These are phyloP conservation scores for Candida dajiaensis DNA, from an alignment of 805 yeast genomes.

Conservation along the genomic window DNA sequence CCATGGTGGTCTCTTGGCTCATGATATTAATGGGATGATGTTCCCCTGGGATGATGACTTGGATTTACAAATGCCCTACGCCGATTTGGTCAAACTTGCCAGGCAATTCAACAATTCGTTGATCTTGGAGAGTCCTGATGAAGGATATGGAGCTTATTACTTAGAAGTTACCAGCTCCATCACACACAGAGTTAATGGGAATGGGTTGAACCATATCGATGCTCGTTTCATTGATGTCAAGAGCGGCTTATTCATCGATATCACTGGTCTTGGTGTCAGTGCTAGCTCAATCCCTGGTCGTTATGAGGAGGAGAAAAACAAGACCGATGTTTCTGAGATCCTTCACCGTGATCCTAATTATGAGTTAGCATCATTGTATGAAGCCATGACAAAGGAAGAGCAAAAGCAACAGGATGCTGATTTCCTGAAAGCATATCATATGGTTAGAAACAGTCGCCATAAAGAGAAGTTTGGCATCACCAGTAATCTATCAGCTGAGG, in stretches of 20 bases:
- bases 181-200: slow-evolving; percentile 50
- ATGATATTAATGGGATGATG: slow-evolving; percentile 51
- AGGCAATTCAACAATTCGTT: slow-evolving; percentile 41
- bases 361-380: background rate
- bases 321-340: background rate
- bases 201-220: slow-evolving; percentile 60
- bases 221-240: slow-evolving; percentile 69
- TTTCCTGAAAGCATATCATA: slow-evolving; percentile 7
- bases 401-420: slow-evolving; percentile 4
- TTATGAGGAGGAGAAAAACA: slow-evolving; percentile 2
- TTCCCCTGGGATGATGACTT: slow-evolving; percentile 59
- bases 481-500: slow-evolving; percentile 18
- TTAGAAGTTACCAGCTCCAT: slow-evolving; percentile 38
- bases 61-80: slow-evolving; percentile 50
- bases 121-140: slow-evolving; percentile 34
- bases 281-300: slow-evolving; percentile 10
- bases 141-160: slow-evolving; percentile 45
- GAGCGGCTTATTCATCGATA: slow-evolving; percentile 66
- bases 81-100: slow-evolving; percentile 36
- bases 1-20: slow-evolving; percentile 52
- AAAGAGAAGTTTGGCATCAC: slow-evolving; percentile 9
- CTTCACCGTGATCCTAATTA: slow-evolving; percentile 1
- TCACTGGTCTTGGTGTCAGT: slow-evolving; percentile 42
- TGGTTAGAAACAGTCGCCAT: background rate
- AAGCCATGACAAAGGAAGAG: background rate